These are phyloP conservation scores for Camellia japonica DNA, from an alignment of 148 eudicot genomes.

Conservation along the genomic window DNA sequence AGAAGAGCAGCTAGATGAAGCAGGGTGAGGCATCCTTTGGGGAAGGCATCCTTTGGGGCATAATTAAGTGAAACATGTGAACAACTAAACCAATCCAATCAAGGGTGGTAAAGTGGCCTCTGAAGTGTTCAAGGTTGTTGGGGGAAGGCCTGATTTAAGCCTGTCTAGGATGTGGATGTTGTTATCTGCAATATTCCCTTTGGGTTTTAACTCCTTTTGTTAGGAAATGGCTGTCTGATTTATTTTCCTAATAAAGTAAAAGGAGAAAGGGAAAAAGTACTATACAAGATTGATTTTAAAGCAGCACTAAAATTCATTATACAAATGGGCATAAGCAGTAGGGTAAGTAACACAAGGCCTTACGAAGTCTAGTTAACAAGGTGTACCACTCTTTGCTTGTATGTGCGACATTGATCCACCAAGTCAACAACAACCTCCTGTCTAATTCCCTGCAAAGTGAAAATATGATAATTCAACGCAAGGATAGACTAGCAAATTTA, in stretches of 20 bases:
- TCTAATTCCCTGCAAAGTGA: slow-evolving; percentile 58
- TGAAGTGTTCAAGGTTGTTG: too few relatives aligned
- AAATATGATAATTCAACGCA: neutral
- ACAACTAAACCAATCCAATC: too few relatives aligned
- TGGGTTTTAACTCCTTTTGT: too few relatives aligned
- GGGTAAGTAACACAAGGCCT: slow-evolving; percentile 37
- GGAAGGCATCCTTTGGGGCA: too few relatives aligned
- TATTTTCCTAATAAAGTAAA: neutral
- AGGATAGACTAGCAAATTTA: neutral
- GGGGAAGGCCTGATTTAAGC: too few relatives aligned
- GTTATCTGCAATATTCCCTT: too few relatives aligned
- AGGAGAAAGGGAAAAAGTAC: neutral
- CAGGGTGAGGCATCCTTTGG: too few relatives aligned
- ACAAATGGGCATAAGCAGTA: neutral
- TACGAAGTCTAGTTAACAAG: slow-evolving; percentile 98
- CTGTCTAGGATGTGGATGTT: too few relatives aligned
- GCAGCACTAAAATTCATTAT: neutral
- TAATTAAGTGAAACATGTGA: too few relatives aligned
- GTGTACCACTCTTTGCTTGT: slow-evolving; percentile 93
- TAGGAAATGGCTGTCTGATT: too few relatives aligned
- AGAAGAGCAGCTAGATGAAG: too few relatives aligned
- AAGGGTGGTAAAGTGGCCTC: too few relatives aligned
- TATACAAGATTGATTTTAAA: neutral
- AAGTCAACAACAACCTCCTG: slow-evolving; percentile 94
- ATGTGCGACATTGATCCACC: slow-evolving; percentile 89